A percentile compares a stretch with the other conserved stretches of the same genome.
Conservation (phyloP, 106 monocot species). For the Dioscorea zingiberensis region DNA sequence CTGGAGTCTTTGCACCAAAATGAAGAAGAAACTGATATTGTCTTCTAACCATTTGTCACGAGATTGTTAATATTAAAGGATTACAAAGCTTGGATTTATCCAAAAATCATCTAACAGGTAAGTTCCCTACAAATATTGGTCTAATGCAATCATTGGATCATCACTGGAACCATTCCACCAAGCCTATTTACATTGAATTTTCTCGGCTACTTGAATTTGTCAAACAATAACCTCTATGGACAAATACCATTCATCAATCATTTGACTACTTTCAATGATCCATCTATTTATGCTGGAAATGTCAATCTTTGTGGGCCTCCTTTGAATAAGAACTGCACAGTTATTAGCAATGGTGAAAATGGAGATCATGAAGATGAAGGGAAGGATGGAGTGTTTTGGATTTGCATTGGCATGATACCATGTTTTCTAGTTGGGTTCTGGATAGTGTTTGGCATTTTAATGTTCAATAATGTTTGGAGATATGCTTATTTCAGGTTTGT, state of each 20-base stretch:
- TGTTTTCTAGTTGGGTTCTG: background rate
- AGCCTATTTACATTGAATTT: constrained; percentile 3
- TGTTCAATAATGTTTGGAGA: background rate
- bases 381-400: background rate
- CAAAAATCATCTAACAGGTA: background rate
- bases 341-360: background rate
- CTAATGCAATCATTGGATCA: constrained; percentile 5
- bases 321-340: background rate
- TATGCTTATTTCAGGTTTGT: background rate
- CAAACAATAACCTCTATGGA: background rate
- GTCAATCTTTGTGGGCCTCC: background rate
- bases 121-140: background rate
- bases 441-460: background rate
- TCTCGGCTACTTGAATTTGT: background rate
- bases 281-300: background rate
- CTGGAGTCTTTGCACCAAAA: too few relatives aligned
- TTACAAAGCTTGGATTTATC: constrained; percentile 5
- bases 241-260: background rate
- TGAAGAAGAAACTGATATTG: too few relatives aligned
- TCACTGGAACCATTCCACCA: constrained; percentile 23
- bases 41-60: constrained; percentile 1
- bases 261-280: background rate
- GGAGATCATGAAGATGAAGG: background rate
- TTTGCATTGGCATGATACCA: background rate
- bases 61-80: background rate